Evolutionary conservation across 2,329 filamentous ascomycete species (phyloP), one percentile per base, ranked within the genome.

Genomic region (Huntiella savannae): DNA sequence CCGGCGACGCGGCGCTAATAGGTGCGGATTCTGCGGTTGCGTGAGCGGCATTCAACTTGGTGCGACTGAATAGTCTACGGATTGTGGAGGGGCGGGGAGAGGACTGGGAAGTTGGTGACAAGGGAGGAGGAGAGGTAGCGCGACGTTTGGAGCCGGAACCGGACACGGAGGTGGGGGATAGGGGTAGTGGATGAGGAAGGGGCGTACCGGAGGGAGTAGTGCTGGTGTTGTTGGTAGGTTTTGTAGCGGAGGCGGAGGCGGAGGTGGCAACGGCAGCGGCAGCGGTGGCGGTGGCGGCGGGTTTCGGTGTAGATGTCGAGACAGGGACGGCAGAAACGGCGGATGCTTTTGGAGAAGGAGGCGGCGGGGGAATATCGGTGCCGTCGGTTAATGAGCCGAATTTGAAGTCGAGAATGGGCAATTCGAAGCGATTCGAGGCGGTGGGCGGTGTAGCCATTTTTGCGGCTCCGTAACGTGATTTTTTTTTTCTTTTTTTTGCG

Each of bases 341-440:
- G 11, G 16, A 16, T 5, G 13, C 37, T 45, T 67, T 59, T 40
- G 72, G 72, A 41, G 71, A 75, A 13, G 71, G 70, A 40, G 62
- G 63, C 17, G 73, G 73, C 28, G 73, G 69, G 38, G 73, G 73
- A 52, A 77, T 77, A 55, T 72, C 56, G 56, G 73, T 77, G 46
- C 73, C 73, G 36, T 76, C 72, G 38, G 73, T 76, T 55, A 77
- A 62, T 40, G 67, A 72, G 49, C 67, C 65, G 54, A 75, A 74
- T 53, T 73, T 68, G 60, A 77, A 66, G 52, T 76, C 62, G 50
- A 77, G 64, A 40, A 65, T 67, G 6, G 73, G 73, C 49, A 77
- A 66, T 60, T 75, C 69, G 52, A 77, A 76, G 48, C 49, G 50
- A 45, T 50, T 51, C 11, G 46, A 33, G 33, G 44, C 48, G 40